Base-by-base conservation (phyloP, 1,284 basidiomycete genomes). In the Melampsora larici-populina region DNA sequence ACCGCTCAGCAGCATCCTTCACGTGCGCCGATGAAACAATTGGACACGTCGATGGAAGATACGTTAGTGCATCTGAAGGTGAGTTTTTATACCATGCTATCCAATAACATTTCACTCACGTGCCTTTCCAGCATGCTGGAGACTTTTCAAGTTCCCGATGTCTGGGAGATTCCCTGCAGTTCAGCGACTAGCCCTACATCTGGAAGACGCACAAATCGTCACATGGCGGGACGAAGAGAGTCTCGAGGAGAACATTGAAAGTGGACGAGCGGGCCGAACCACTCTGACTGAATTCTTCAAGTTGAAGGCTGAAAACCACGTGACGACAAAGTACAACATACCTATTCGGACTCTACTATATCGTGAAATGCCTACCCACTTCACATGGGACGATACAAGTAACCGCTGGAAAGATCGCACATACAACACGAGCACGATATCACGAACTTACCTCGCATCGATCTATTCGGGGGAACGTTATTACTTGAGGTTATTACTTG, bases 401-500 rank as follows among this genome's bases (percentile, higher is more conserved):
- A 70, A 70, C 29, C 2, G 24, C 1, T 70, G 69, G 69, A 21
- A 8, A 6, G 26, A 33, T 5, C 48, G 49, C 0, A n/a, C 18
- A 2, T 33, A n/a, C n/a, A 1, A 46, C 1, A 13, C n/a, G 1
- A 26, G 58, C 1, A 36, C 70, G 1, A 17, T 72, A 11, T 36
- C 36, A 0, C 1, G 70, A 24, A 48, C 48, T n/a, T 72, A 64
- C 26, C 49, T 72, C 40, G 70, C 70, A 0, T 15, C 9, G 0
- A 72, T 72, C 13, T 13, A 33, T 3, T 40, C 60, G 13, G 85
- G 85, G 0, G 84, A 86, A 65, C 79, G 78, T 0, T 87, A 84
- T 78, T 86, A 86, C 78, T 82, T 87, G 0, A 81, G 84, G 0
- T 81, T 82, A 0, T 82, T 87, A 0, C 82, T 87, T 0, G 83